Evolutionary conservation across 2,329 filamentous ascomycete genomes (phyloP), one percentile per base, ranked within the genome.

Genomic region (Pleoardoris graminearum): DNA sequence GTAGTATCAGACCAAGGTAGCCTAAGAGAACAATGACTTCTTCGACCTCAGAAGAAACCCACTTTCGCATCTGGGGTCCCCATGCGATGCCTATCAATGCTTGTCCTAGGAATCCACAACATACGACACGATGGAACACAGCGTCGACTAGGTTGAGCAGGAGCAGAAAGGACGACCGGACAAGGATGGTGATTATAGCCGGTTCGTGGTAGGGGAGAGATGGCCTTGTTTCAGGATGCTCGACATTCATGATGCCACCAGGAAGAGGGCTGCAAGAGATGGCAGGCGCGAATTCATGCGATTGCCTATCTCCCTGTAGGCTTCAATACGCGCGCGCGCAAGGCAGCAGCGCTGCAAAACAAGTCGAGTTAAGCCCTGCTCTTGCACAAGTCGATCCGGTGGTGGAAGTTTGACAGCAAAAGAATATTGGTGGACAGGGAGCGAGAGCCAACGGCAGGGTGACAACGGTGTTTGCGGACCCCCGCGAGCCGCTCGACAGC

Each of bases 71-170:
- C 86, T 0, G 88, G 88, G 0, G 80, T 80, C 88, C 88, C 82
- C 82, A 92, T 7, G 84, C 81, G 7, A 90, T 80, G 11, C 88
- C 89, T 16, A 91, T 68, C 7, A 90, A 75, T 12, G 92, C 79
- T 61, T 92, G 87, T 0, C 87, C 89, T 6, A 91, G 74, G 0
- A 91, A 79, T 0, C 88, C 88, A 62, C 87, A 90, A 67, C 86
- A 89, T 0, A 89, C 64, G 0, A 83, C 59, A 12, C 73, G 77
- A 60, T 91, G 82, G 1, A 90, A 76, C 0, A 79, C 63, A 50
- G 76, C 76, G 56, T 85, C 85, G 54, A 82, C 60, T 5, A 80
- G 38, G 58, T 89, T 89, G 38, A 89, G 78, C 0, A 83, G 66
- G 0, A 90, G 65, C 0, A 90, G 68, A 58, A 91, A 86, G 0